Evolutionary conservation across 2,329 filamentous ascomycete genomes (phyloP), one percentile per base, ranked within the genome.

Genomic region (Arthrobotrys iridis): DNA sequence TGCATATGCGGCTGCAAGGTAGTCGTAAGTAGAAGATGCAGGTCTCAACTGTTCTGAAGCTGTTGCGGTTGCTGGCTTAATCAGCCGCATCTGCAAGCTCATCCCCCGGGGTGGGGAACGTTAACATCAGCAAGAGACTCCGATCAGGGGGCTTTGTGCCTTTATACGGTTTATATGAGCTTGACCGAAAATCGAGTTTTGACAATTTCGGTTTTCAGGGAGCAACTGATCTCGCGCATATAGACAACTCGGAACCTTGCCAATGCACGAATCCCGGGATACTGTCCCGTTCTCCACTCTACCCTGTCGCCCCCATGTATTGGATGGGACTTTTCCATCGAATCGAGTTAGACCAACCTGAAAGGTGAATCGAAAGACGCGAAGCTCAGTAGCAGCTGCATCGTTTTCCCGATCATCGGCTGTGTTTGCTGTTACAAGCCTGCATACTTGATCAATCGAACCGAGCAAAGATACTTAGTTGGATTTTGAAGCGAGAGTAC

Each of bases 351-450:
- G 70, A 41, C 50, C 22, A 13, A 10, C 33, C 35, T 28, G 46
- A 37, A 33, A 15, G 22, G 13, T 40, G 43, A n/a, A n/a, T n/a
- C n/a, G n/a, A 30, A 55, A 48, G 33, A 46, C 30, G 26, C 37
- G 43, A 58, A 40, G 57, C 28, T 24, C 50, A 30, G 28, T 57
- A 52, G 28, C 15, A 35, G 18, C 30, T 41, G 60, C 60, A 30
- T 57, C 37, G 28, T 60, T 73, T 74, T 50, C 22, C 59, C 62
- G 26, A 22, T 50, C 63, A 59, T 66, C 62, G 70, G 70, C 63
- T 74, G 55, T 57, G 57, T 74, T 74, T 74, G 52, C 60, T 60
- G 45, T 63, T 60, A 55, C 40, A 40, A 52, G 70, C 15, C 46
- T 66, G 52, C 60, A 50, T 64, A 59, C 24, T 50, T 13, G 52